Evolutionary conservation across 176 grass and related monocot species (phyloP), one percentile per base, ranked within the genome.

Genomic region (Musa troglodytarum): DNA sequence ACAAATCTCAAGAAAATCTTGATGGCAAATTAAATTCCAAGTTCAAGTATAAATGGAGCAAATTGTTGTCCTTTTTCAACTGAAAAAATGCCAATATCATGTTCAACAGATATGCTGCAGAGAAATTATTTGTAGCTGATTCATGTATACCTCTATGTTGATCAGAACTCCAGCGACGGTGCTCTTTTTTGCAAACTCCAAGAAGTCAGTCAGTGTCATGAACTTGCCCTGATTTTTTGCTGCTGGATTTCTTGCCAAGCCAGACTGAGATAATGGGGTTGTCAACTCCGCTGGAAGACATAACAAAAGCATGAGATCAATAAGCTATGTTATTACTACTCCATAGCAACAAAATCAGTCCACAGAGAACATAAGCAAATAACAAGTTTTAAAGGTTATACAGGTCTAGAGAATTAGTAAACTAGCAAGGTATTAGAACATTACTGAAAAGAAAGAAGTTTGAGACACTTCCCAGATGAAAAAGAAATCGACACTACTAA

Each of bases 151-250:
- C 88, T 99, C 86, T 71, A 95, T 88, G 72, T 83, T 81, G 63
- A 99, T 85, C 76, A 95, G 74, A 65, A 99, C 71, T 17, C 96
- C 91, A 29, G 86, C 83, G 74, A 92, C 76, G 16, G 79, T 87
- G 80, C 65, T 95, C 67, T 52, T 80, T 74, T 95, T 95, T 15
- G 96, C 83, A 11, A 95, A 80, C 69, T 78, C 71, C 19, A 99
- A 78, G 65, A 99, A 95, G 23, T 83, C 78, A 16, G 75, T 43
- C 69, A 95, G 74, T 58, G 88, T 92, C 74, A 88, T 63, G 14
- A 95, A 77, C 64, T 89, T 95, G 68, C 96, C 90, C 10, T 75
- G 69, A 64, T 98, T 91, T 80, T 94, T 99, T 9, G 74, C 84
- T 11, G 74, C 82, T 52, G 91, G 95, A 72, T 99, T 99, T 82